These are phyloP conservation scores for Hygrophorus pudorinus DNA, from an alignment of 768 basidiomycete species.

Conservation along the genomic window DNA sequence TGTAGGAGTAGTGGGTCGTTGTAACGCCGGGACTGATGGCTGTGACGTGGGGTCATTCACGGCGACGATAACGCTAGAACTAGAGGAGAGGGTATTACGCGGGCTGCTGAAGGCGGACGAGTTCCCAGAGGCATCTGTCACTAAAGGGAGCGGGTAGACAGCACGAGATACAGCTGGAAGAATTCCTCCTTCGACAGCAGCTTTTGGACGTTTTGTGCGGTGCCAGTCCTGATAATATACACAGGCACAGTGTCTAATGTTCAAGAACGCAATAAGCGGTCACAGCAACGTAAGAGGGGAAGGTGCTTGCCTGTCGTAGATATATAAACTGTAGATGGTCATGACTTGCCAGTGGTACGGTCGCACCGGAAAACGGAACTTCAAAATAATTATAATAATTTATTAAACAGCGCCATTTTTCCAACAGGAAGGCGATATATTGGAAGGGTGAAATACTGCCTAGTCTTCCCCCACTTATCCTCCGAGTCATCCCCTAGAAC, in stretches of 20 bases:
- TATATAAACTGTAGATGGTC: slow-evolving; percentile 90
- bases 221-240: slow-evolving; percentile 98
- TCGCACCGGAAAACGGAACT: too few species aligned
- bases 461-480: slow-evolving; percentile 67
- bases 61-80: slow-evolving; percentile 62
- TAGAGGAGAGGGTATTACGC: slow-evolving; percentile 54
- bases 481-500: slow-evolving; percentile 44
- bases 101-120: slow-evolving; percentile 43
- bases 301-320: slow-evolving; percentile 71
- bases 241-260: slow-evolving; percentile 73
- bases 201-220: slow-evolving; percentile 61
- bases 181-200: slow-evolving; percentile 63
- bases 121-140: slow-evolving; percentile 21
- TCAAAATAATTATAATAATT: too few species aligned
- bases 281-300: slow-evolving; percentile 1
- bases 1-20: slow-evolving; percentile 23
- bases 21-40: slow-evolving; percentile 25
- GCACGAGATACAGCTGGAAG: slow-evolving; percentile 74
- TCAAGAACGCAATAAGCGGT: slow-evolving; percentile 6
- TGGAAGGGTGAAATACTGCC: slow-evolving; percentile 69
- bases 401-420: too few species aligned
- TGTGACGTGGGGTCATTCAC: slow-evolving; percentile 31
- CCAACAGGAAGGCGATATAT: slow-evolving; percentile 61
- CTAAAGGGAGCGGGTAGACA: slow-evolving; percentile 29
- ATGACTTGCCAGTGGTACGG: too few species aligned